Evolutionary conservation across 1,139 yeast species (phyloP), one percentile per base, ranked within the genome.

Genomic region (Geotrichum fermentans): DNA sequence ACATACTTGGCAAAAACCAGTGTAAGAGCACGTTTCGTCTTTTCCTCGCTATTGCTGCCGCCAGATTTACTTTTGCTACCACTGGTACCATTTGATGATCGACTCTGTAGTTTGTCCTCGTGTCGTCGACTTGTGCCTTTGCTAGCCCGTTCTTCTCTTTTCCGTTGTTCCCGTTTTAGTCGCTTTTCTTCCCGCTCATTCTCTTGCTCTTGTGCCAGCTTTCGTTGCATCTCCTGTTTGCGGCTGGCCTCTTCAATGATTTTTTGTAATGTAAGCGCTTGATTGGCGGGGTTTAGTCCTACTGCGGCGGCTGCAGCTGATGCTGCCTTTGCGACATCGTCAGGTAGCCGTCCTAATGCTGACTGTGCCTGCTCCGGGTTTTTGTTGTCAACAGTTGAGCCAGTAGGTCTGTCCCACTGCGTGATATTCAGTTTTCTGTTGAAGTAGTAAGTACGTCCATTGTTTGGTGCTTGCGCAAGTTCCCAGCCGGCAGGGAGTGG

Each of bases 1-100:
- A 92, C 84, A 59, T 79, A 74, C 22, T 75, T 69, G 2, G 97
- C 97, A 64, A 92, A 79, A 39, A 22, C 13, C 17, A 5, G 8
- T n/a, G 41, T 38, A 4, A 28, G 32, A 2, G 18, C 14, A 6
- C n/a, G 32, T 16, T 17, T 26, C 16, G 28, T 20, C 29, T 37
- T 22, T 6, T 4, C 14, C 16, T 24, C 17, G 3, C 17, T 24
- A 13, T 18, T n/a, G 36, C 6, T 33, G 18, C 36, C 13, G 8
- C 28, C 38, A 16, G 29, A 36, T 10, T 20, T 32, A 11, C 14
- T 18, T 17, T 21, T 29, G 18, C 35, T 40, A 4, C 35, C 13
- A 26, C 22, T 29, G 16, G 26, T 40, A 17, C 26, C 16, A n/a
- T 18, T 20, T 4, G 44, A 11, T 20, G 30, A 20, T 14, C 17